Evolutionary conservation across 2,329 filamentous ascomycete genomes (phyloP).

Genomic region (Zarea fungicola): DNA sequence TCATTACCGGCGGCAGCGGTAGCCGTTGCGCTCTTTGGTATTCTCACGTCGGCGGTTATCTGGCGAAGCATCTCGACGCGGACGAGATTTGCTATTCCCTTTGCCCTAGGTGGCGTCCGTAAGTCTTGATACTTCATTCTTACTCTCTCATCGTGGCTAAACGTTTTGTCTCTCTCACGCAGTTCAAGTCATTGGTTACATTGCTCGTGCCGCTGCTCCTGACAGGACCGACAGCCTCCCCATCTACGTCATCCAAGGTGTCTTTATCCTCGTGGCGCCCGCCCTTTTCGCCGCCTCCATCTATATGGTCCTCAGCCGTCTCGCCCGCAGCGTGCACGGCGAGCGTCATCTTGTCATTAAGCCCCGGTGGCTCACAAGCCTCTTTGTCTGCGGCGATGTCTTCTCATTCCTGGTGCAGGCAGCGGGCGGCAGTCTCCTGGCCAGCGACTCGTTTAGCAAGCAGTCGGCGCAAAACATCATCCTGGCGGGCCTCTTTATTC

Average conservation of each 20-base stretch:
- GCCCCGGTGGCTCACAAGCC: slow-evolving; percentile 42
- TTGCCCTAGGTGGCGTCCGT: slow-evolving; percentile 44
- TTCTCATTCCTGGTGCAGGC: slow-evolving; percentile 47
- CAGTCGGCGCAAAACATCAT: slow-evolving; percentile 46
- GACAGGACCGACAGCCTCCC: slow-evolving; percentile 26
- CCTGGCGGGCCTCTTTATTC: slow-evolving; percentile 50
- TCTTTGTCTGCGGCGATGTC: slow-evolving; percentile 52
- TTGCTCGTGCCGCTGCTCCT: slow-evolving; percentile 25
- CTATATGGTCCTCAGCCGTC: slow-evolving; percentile 45
- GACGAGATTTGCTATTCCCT: slow-evolving; percentile 47
- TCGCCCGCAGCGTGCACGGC: slow-evolving; percentile 35
- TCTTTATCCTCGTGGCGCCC: slow-evolving; percentile 42
- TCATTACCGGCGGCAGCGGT: slow-evolving; percentile 40
- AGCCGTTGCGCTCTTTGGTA: slow-evolving; percentile 40
- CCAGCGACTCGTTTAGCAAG: slow-evolving; percentile 16
- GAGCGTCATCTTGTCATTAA: slow-evolving; percentile 29
- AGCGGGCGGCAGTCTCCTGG: slow-evolving; percentile 35
- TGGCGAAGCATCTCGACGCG: slow-evolving; percentile 38
- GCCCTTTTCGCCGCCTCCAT: slow-evolving; percentile 44
- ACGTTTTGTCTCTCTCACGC: slow-evolving; percentile 19
- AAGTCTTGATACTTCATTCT: slow-evolving; percentile 22
- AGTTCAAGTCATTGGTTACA: slow-evolving; percentile 42
- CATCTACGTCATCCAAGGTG: slow-evolving; percentile 37
- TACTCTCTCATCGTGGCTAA: not conserved
- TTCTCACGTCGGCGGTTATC: slow-evolving; percentile 37